Evolutionary conservation across 352 stramenopile species (phyloP), one percentile per base, ranked within the genome.

Genomic region (Peronospora farinosa): DNA sequence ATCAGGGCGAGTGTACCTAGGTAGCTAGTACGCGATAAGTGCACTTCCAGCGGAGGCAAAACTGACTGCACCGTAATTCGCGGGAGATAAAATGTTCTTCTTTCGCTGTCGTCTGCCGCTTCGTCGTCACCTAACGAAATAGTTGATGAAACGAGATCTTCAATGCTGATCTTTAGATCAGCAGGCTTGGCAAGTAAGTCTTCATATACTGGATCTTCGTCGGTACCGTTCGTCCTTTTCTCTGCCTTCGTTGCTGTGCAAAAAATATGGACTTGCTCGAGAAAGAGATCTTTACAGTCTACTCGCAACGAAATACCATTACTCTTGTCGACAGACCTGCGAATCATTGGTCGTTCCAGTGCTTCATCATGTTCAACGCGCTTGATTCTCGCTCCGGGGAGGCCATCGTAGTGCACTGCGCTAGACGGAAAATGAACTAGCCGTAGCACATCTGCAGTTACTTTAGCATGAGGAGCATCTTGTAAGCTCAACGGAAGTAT

Each of bases 381-480:
- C 23, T 69, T 74, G 12, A 10, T 65, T 57, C 71, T 65, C 37
- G 64, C 50, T 39, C 49, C 54, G n/a, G 66, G 37, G 11, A 47
- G 36, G 10, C 66, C 69, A 30, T 67, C 51, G 4, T 74, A 86
- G 31, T 78, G 66, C 12, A 82, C 63, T 23, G 63, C 49, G 53
- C 73, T 88, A n/a, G 72, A 61, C 13, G 79, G 82, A 16, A 72
- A 79, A 36, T 93, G 82, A 7, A 69, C 50, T 25, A 93, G 40
- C n/a, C 62, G 51, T 7, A 93, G 43, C 11, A 59, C 47, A 7
- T 84, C 64, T 16, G 79, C 74, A 2, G 68, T 84, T 19, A 88
- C 54, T 35, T 80, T 73, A 28, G 77, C 63, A 40, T 91, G 78
- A 23, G 76, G 61, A 7, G 67, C 50, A 39, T 86, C 63, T 25